Conservation (phyloP, 306 rosid genomes). For the Citrullus amarus region DNA sequence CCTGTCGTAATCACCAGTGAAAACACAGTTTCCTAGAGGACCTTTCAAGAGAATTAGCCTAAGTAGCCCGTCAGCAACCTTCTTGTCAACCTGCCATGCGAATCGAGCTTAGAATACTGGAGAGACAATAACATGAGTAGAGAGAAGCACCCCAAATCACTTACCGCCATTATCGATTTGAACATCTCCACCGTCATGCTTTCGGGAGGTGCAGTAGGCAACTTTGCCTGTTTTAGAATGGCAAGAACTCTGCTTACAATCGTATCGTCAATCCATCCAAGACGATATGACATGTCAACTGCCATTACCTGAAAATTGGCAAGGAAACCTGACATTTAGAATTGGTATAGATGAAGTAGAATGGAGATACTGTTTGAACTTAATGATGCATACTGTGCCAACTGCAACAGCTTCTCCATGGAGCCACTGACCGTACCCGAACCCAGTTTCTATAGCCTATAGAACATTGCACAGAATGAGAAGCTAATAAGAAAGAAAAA, state of each 20-base stretch:
- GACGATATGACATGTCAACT: conserved; percentile 86
- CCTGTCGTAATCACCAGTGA: conserved; percentile 81
- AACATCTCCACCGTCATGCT: conserved; percentile 71
- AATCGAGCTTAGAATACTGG: conserved; percentile 13
- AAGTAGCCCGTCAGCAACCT: conserved; percentile 88
- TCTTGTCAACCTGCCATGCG: conserved; percentile 73
- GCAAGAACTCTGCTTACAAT: conserved; percentile 56
- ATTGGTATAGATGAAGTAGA: conserved; percentile 8
- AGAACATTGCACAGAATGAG: conserved; percentile 13
- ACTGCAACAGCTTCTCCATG: conserved; percentile 99
- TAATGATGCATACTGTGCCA: conserved; percentile 49
- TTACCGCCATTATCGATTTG: conserved; percentile 91
- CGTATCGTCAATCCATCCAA: conserved; percentile 90
- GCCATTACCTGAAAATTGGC: conserved; percentile 68
- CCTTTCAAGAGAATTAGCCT: conserved; percentile 86
- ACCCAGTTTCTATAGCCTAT: conserved; percentile 83
- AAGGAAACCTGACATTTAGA: conserved; percentile 12
- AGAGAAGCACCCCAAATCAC: conserved; percentile 9
- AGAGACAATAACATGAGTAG: background rate
- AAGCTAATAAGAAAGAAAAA: conserved; percentile 3
- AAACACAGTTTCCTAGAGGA: conserved; percentile 79
- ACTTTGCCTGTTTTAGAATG: conserved; percentile 53
- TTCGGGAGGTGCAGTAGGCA: conserved; percentile 67
- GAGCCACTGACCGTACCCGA: conserved; percentile 92
- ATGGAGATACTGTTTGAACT: background rate